phyloP scores from a whole-genome alignment of 1,139 yeast genomes.

The Yamadazyma pseudoaaseri region DNA sequence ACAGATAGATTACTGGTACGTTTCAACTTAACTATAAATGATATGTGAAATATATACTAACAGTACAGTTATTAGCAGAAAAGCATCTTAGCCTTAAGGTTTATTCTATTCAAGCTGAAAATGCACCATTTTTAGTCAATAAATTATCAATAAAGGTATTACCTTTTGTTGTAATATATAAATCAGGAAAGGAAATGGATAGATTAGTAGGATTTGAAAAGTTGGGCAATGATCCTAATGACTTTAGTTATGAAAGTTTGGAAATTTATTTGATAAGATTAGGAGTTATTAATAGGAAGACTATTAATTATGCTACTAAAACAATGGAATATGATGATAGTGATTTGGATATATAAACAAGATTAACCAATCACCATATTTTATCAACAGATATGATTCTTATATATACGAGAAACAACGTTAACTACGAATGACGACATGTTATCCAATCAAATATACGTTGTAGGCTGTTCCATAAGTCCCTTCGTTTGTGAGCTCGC shows the following conservation, averaged over 20 bases:
- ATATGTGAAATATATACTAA: slow-evolving; percentile 4
- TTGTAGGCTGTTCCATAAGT: neutral
- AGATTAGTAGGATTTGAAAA: slow-evolving; percentile 69
- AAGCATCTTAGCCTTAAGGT: slow-evolving; percentile 59
- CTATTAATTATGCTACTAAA: slow-evolving; percentile 27
- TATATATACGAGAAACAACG: too few species aligned
- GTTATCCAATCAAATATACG: neutral
- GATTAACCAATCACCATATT: too few species aligned
- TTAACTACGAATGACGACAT: neutral
- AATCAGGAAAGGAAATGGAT: slow-evolving; percentile 55
- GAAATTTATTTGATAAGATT: slow-evolving; percentile 41
- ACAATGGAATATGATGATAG: slow-evolving; percentile 28
- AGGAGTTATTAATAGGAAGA: slow-evolving; percentile 31
- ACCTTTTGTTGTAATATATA: slow-evolving; percentile 70
- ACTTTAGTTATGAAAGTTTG: slow-evolving; percentile 36
- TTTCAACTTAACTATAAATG: slow-evolving; percentile 3
- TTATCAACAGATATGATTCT: too few species aligned
- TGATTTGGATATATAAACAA: slow-evolving; percentile 36
- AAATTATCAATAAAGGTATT: slow-evolving; percentile 62
- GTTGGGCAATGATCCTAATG: slow-evolving; percentile 39
- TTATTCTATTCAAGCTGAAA: slow-evolving; percentile 56
- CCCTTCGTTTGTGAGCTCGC: neutral
- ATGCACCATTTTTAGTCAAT: slow-evolving; percentile 70
- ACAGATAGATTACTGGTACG: slow-evolving; percentile 38
- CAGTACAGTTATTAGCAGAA: slow-evolving; percentile 34